phyloP scores from a whole-genome alignment of 2,329 filamentous ascomycete genomes.

The Penicillium sp. region DNA sequence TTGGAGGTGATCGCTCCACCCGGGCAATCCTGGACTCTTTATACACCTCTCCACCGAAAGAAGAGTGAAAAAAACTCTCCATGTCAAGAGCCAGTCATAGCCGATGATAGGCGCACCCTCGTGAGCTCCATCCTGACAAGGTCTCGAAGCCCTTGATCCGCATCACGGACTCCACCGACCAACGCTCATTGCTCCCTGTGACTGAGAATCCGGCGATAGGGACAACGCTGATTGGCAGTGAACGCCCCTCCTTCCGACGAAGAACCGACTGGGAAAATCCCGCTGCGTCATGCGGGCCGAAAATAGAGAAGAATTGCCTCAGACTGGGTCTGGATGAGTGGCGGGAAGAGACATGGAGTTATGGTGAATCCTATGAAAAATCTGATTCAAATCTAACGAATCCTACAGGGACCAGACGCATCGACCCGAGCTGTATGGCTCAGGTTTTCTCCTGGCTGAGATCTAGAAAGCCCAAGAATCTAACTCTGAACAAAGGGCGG shows the following conservation, averaged over 20 bases:
- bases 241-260: conserved; percentile 20
- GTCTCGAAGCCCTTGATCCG: conserved; percentile 19
- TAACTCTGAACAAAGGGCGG: neutral
- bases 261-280: conserved; percentile 21
- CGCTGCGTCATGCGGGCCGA: conserved; percentile 28
- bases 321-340: conserved; percentile 8
- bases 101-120: conserved; percentile 19
- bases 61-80: neutral
- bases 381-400: too few species aligned
- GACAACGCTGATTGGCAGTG: conserved; percentile 14
- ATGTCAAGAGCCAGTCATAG: conserved; percentile 13
- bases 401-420: too few species aligned
- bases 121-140: neutral
- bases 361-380: too few species aligned
- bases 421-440: too few species aligned
- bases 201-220: conserved; percentile 21
- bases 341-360: neutral
- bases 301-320: conserved; percentile 24
- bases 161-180: conserved; percentile 9
- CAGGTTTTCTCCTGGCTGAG: too few species aligned
- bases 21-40: conserved; percentile 19
- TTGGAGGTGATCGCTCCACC: conserved; percentile 12
- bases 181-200: conserved; percentile 17
- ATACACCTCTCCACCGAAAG: conserved; percentile 8
- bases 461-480: too few species aligned